Evolutionary conservation across 768 basidiomycete species (phyloP), one percentile per base, ranked within the genome.

Genomic region (Leucosporidium yakuticum): DNA sequence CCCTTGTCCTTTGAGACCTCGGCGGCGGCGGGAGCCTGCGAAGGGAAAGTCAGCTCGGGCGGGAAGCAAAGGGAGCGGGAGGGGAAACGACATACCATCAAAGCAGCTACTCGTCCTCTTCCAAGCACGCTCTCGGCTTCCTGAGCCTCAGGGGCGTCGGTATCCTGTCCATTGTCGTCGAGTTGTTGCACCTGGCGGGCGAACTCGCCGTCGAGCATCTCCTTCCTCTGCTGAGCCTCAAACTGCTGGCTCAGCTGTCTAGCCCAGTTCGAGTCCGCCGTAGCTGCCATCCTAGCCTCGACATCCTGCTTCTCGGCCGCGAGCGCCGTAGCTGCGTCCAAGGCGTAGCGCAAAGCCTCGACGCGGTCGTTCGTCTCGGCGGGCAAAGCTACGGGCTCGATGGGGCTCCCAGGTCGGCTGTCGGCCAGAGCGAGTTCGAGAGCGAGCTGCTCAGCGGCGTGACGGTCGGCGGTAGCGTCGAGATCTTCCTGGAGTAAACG

Each of bases 91-190:
- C 63, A 31, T 6, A 65, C 64, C 57, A 60, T 36, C 19, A 65
- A 21, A 20, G 59, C 34, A 25, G 27, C 27, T 11, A 53, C 49
- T 20, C 58, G n/a, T 4, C 34, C 34, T 23, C 60, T 58, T 12
- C 64, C 58, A 9, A 65, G 34, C n/a, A 65, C 34, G 7, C 50
- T 21, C 49, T 53, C 50, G n/a, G 34, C 49, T 19, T 20, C n/a
- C 50, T 20, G 44, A 34, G 12, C 39, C 19, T 31, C 49, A 4
- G 2, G 9, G 6, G 4, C n/a, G 31, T 65, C 64, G 14, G 32
- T 59, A 11, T 65, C 64, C 27, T 27, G 21, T 5, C 64, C 64
- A 17, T 65, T 50, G 11, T 65, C 49, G 27, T 65, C 64, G 3
- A 11, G 21, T 58, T 44, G 36, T 27, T 65, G 64, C 20, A 65